phyloP scores from a whole-genome alignment of 805 yeast genomes.

The Nakazawaea molendinolei region DNA sequence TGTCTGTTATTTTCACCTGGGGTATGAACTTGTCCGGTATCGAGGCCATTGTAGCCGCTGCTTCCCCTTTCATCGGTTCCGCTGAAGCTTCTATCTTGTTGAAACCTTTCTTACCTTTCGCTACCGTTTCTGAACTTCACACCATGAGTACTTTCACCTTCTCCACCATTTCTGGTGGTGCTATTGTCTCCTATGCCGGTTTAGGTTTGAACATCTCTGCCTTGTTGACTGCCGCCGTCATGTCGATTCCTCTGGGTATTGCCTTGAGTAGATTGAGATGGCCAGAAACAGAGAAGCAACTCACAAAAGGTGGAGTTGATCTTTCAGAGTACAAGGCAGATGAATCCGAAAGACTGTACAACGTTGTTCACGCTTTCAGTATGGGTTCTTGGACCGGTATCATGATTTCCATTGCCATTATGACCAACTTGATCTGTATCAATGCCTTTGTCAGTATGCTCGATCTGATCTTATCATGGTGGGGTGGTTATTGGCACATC shows the following conservation, averaged over 20 bases:
- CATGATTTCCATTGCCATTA: constrained; percentile 47
- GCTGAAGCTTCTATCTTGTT: constrained; percentile 60
- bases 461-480: constrained; percentile 52
- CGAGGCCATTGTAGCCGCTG: constrained; percentile 60
- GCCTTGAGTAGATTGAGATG: constrained; percentile 53
- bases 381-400: constrained; percentile 49
- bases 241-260: constrained; percentile 61
- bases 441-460: constrained; percentile 51
- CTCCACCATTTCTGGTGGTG: constrained; percentile 60
- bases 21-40: constrained; percentile 53
- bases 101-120: constrained; percentile 51
- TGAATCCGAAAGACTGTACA: constrained; percentile 22
- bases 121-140: constrained; percentile 56
- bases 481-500: constrained; percentile 59
- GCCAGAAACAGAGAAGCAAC: constrained; percentile 52
- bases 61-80: constrained; percentile 60
- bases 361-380: constrained; percentile 39
- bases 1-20: constrained; percentile 55
- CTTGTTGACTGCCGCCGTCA: constrained; percentile 58
- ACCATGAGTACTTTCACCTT: constrained; percentile 59
- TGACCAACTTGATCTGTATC: constrained; percentile 54
- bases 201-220: constrained; percentile 59
- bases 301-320: constrained; percentile 42
- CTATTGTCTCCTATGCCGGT: constrained; percentile 55
- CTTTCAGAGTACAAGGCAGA: constrained; percentile 36